These are phyloP conservation scores for Hirschfeldia incana DNA, from an alignment of 345 rosid species.

Conservation along the genomic window DNA sequence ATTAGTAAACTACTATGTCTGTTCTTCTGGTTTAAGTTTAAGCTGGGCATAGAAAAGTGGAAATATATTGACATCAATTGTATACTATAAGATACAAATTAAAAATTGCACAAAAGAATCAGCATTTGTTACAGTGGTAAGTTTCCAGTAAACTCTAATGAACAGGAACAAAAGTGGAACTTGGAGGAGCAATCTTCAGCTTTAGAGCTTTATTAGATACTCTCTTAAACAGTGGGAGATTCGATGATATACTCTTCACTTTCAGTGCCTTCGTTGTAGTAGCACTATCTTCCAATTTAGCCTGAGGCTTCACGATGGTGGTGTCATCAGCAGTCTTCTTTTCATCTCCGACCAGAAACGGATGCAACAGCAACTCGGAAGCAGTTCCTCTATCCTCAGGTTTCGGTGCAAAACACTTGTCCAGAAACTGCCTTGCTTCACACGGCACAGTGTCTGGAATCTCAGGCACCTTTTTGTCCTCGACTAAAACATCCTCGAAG, in stretches of 20 bases:
- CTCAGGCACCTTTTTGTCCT: not conserved
- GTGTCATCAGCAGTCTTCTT: not conserved
- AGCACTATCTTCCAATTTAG: not conserved
- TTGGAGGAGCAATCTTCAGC: not conserved
- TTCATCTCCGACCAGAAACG: conserved; percentile 20
- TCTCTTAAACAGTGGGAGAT: not conserved
- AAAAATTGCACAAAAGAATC: not conserved
- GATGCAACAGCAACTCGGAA: conserved; percentile 28
- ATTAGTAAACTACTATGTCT: not conserved
- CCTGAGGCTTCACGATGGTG: not conserved
- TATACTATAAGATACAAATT: not conserved
- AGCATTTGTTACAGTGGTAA: not conserved
- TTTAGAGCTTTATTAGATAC: not conserved
- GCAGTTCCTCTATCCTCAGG: conserved; percentile 27
- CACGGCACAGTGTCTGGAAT: conserved; percentile 23
- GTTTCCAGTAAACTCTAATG: not conserved
- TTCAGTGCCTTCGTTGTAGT: not conserved
- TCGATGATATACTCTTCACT: not conserved
- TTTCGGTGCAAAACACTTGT: conserved; percentile 27
- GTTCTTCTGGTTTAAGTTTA: not conserved
- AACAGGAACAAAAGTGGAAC: not conserved
- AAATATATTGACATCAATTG: not conserved
- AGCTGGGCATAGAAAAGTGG: not conserved
- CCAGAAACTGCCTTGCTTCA: conserved; percentile 28
- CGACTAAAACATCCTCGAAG: not conserved